A percentile compares a stretch with the other conserved stretches of the same genome.
Evolutionary conservation across 805 yeast genomes (phyloP).

Genomic region (Kazachstania bromeliacearum): DNA sequence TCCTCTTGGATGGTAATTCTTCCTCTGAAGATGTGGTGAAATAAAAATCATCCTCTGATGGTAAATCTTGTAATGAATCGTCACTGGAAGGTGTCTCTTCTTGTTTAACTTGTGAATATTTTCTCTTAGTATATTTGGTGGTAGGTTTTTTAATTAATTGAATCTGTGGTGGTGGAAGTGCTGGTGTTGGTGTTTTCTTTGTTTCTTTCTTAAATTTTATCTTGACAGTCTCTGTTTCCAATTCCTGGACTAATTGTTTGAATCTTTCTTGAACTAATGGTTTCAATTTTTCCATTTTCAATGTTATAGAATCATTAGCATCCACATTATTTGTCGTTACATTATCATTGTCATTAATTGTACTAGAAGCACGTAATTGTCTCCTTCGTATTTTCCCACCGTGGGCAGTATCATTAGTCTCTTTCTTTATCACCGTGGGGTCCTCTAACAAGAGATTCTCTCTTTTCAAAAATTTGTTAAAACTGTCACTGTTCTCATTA

Average conservation of each 20-base stretch:
- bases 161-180: no score
- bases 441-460: conserved; percentile 11
- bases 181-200: background rate
- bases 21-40: conserved; percentile 28
- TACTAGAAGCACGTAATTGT: conserved; percentile 6
- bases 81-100: no score
- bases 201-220: conserved; percentile 1
- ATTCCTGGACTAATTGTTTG: background rate
- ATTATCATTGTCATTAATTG: background rate
- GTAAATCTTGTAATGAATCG: no score
- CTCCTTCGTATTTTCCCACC: conserved; percentile 20
- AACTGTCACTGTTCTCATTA: conserved; percentile 29
- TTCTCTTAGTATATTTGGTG: background rate
- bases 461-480: conserved; percentile 27
- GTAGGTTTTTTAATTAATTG: no score
- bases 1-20: conserved; percentile 12
- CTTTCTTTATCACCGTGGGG: background rate
- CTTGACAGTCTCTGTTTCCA: background rate
- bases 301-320: background rate
- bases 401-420: background rate
- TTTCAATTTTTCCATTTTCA: conserved; percentile 2
- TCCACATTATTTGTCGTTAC: background rate
- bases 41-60: conserved; percentile 18
- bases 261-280: conserved; percentile 4
- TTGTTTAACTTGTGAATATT: conserved; percentile 1